These are phyloP conservation scores for Phyllachora maydis DNA, from an alignment of 2,329 filamentous ascomycete species.

Conservation along the genomic window DNA sequence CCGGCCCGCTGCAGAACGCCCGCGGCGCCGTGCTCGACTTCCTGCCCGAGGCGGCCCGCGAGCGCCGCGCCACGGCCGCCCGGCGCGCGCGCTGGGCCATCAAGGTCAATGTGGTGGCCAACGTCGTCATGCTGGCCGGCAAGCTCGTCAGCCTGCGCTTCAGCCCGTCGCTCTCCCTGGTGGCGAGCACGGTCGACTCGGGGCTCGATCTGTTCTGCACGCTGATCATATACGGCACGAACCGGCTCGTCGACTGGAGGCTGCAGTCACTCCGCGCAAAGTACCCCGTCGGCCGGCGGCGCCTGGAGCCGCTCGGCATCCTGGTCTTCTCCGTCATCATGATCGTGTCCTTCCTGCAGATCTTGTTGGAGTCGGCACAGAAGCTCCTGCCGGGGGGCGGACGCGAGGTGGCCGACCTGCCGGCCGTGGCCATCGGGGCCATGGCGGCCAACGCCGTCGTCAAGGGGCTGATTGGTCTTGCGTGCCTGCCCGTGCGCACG, in stretches of 20 bases:
- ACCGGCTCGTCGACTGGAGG: slow-evolving; percentile 35
- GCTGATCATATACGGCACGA: slow-evolving; percentile 38
- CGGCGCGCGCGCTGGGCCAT: slow-evolving; percentile 28
- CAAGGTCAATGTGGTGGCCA: slow-evolving; percentile 6
- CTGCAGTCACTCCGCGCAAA: slow-evolving; percentile 23
- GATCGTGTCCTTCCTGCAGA: slow-evolving; percentile 40
- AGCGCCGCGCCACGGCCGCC: slow-evolving; percentile 20
- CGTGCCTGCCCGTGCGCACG: slow-evolving; percentile 36
- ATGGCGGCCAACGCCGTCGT: slow-evolving; percentile 34
- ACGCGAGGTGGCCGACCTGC: slow-evolving; percentile 23
- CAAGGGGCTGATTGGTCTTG: slow-evolving; percentile 39
- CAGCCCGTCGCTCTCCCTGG: slow-evolving; percentile 30
- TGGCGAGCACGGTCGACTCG: slow-evolving; percentile 40
- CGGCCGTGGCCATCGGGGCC: slow-evolving; percentile 30
- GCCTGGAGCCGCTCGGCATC: slow-evolving; percentile 39
- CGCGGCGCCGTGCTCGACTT: slow-evolving; percentile 29
- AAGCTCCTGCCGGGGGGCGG: slow-evolving; percentile 25
- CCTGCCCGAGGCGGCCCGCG: slow-evolving; percentile 30
- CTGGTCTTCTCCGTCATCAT: slow-evolving; percentile 43
- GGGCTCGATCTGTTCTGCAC: slow-evolving; percentile 39
- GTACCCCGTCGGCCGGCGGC: slow-evolving; percentile 34
- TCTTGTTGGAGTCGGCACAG: slow-evolving; percentile 36
- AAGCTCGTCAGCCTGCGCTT: slow-evolving; percentile 5
- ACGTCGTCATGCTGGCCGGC: slow-evolving; percentile 5
- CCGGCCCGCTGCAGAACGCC: slow-evolving; percentile 24